Evolutionary conservation across 179 eudicot species (phyloP), one percentile per base, ranked within the genome.

Genomic region (Silene vulgaris): DNA sequence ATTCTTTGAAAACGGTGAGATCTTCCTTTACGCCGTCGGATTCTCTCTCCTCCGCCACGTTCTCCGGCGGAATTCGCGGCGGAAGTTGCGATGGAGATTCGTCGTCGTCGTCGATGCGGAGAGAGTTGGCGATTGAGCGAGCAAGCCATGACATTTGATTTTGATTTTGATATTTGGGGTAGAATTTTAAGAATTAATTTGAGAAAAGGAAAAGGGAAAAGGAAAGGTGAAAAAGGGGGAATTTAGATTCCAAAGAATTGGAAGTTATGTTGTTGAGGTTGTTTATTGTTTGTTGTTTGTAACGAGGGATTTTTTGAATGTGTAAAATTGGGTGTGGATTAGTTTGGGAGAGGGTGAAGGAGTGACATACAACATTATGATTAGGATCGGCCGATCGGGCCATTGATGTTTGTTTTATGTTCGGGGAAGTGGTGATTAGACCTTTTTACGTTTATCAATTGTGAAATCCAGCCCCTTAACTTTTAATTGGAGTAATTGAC

Each of bases 61-160:
- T 35, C 12, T 8, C 52, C 66, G 66, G 75, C 19, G 70, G 2
- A 56, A 37, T 5, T 26, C 72, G 43, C 48, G 69, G 20, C 29
- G 76, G 30, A 1, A 13, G 59, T 52, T 71, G 67, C 16, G 77
- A 26, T 4, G 26, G 71, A 48, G 71, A 28, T 11, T 52, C 71
- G 59, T 77, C 77, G 50, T 73, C 86, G 74, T 83, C 96, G 86
- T 86, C 90, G 82, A 89, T 85, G 17, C 82, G 87, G 57, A 92
- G 93, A 72, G 91, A 77, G 79, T 88, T 85, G 87, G 92, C 92
- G 43, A 92, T 79, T 29, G 93, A 90, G 40, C 96, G 93, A 79
- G 96, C 89, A 59, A 92, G 75, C 96, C 97, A 91, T 79, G 97
- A 90, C 92, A 90, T 88, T 77, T 63, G 63, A 26, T 35, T 35